Conservation (phyloP, 768 basidiomycete genomes). For the Boletus edulis region DNA sequence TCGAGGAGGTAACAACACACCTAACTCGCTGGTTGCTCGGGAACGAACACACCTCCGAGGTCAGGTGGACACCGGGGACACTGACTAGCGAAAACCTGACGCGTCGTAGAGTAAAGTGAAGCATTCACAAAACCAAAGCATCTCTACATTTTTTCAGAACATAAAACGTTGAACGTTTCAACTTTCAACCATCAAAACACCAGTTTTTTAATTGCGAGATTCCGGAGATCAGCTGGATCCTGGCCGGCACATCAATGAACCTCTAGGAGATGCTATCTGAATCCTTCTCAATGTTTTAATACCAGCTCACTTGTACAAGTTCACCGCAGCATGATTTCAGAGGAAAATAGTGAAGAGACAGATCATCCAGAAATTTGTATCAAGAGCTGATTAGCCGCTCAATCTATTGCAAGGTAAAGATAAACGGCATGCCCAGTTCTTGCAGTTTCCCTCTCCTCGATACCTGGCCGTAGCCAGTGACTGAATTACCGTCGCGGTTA, state of each 20-base stretch:
- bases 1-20: slow-evolving; percentile 19
- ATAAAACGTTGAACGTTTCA: too few species aligned
- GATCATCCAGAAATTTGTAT: slow-evolving; percentile 32
- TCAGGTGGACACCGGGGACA: background rate
- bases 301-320: background rate
- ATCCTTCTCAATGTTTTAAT: background rate
- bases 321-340: background rate
- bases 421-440: slow-evolving; percentile 73
- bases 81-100: background rate
- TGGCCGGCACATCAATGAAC: slow-evolving; percentile 1
- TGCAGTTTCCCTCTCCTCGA: slow-evolving; percentile 51
- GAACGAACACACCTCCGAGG: background rate
- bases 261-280: too few species aligned
- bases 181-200: too few species aligned
- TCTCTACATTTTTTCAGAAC: too few species aligned
- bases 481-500: slow-evolving; percentile 25
- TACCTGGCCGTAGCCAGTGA: slow-evolving; percentile 18
- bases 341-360: background rate
- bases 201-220: too few species aligned
- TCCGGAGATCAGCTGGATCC: slow-evolving; percentile 4
- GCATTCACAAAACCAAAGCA: background rate
- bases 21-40: slow-evolving; percentile 12
- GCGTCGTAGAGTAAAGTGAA: background rate
- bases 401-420: slow-evolving; percentile 41
- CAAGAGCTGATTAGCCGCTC: slow-evolving; percentile 73